Percentiles rank a stretch among this genome's conserved stretches.
These are phyloP conservation scores for Staphylotrichum longicolle DNA, from an alignment of 495 filamentous ascomycete genomes.

Conservation along the genomic window DNA sequence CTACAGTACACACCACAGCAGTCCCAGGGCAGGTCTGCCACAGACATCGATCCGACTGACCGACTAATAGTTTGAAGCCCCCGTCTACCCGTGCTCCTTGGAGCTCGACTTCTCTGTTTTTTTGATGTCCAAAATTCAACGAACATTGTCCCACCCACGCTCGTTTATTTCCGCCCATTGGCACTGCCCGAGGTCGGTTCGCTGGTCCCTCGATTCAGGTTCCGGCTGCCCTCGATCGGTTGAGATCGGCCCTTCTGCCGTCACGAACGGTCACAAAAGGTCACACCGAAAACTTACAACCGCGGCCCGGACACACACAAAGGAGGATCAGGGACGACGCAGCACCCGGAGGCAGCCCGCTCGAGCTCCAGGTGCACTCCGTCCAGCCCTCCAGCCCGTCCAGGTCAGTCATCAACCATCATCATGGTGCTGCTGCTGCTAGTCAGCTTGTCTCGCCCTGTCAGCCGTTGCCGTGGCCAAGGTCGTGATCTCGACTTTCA, in stretches of 20 bases:
- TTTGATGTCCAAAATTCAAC: constrained; percentile 1
- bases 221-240: constrained; percentile 2
- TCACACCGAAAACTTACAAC: neutral
- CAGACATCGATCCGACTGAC: too few relatives aligned
- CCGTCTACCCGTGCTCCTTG: constrained; percentile 13
- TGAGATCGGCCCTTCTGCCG: constrained; percentile 16
- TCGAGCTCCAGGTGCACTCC: too few relatives aligned
- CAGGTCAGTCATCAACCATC: neutral
- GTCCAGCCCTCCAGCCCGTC: too few relatives aligned
- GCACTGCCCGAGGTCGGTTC: too few relatives aligned
- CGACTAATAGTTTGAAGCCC: constrained; percentile 17
- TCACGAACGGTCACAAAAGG: neutral
- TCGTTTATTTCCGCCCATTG: constrained; percentile 16
- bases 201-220: too few relatives aligned
- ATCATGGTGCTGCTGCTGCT: too few relatives aligned
- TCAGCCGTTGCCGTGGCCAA: neutral
- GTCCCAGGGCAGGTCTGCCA: too few relatives aligned
- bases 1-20: too few relatives aligned
- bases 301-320: neutral
- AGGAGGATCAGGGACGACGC: neutral
- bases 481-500: constrained; percentile 15
- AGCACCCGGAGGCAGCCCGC: neutral
- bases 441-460: constrained; percentile 1
- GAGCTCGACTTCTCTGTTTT: constrained; percentile 7
- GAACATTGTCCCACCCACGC: constrained; percentile 23